phyloP scores from a whole-genome alignment of 495 filamentous ascomycete genomes.

The Cryomyces antarcticus region DNA sequence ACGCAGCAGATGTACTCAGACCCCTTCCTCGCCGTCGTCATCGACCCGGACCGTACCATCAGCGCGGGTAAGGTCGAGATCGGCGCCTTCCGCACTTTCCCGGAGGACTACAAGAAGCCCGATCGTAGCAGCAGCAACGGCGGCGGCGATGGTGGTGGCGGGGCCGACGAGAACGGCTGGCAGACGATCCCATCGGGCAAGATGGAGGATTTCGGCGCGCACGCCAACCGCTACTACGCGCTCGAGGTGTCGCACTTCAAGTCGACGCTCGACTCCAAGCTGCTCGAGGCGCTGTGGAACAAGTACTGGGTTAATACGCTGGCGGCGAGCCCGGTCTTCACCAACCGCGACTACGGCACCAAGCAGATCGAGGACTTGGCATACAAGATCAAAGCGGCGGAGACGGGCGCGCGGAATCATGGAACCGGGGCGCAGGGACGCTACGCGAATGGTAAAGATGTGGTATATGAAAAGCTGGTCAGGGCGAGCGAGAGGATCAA shows the following conservation, averaged over 20 bases:
- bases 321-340: conserved; percentile 82
- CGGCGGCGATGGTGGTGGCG: conserved; percentile 1
- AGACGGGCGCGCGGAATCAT: conserved; percentile 16
- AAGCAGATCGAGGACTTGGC: conserved; percentile 83
- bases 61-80: conserved; percentile 92
- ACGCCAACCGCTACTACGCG: conserved; percentile 71
- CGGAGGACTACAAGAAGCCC: conserved; percentile 43
- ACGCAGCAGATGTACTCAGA: conserved; percentile 67
- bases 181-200: conserved; percentile 77
- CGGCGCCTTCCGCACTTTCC: conserved; percentile 85
- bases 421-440: conserved; percentile 8
- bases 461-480: conserved; percentile 59
- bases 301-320: conserved; percentile 99
- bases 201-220: conserved; percentile 89
- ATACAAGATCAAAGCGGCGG: conserved; percentile 50
- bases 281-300: conserved; percentile 86
- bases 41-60: conserved; percentile 93
- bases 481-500: conserved; percentile 62
- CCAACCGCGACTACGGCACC: conserved; percentile 80
- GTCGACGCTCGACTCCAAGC: conserved; percentile 63
- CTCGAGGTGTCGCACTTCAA: conserved; percentile 89
- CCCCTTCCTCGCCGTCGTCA: conserved; percentile 88
- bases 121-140: conserved; percentile 6
- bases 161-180: conserved; percentile 24
- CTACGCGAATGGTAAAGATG: conserved; percentile 24